phyloP scores from a whole-genome alignment of 495 filamentous ascomycete species.

The Friedmanniomyces endolithicus region DNA sequence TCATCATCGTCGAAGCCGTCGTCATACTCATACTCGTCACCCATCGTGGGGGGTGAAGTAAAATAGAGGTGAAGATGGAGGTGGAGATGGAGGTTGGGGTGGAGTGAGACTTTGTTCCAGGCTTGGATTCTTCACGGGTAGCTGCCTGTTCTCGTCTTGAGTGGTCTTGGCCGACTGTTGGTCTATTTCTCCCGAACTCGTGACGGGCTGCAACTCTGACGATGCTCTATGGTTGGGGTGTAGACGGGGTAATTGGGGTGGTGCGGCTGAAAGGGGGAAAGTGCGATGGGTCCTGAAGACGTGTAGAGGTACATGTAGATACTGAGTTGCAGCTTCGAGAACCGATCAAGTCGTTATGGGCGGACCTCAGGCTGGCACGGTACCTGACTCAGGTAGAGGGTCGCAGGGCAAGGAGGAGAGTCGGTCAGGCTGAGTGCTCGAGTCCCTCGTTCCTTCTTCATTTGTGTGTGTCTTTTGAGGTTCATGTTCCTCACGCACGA shows the following conservation, averaged over 20 bases:
- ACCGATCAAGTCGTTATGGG: too few species aligned
- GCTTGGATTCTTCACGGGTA: background rate
- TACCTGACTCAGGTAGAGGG: too few species aligned
- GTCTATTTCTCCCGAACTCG: too few species aligned
- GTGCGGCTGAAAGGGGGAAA: too few species aligned
- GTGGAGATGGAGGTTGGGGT: background rate
- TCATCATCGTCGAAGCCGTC: constrained; percentile 16
- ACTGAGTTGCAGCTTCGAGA: too few species aligned
- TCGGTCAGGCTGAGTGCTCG: background rate
- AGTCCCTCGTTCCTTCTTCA: background rate
- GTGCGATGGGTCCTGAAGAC: too few species aligned
- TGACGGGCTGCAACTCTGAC: too few species aligned
- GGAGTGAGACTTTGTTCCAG: background rate
- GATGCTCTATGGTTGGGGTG: too few species aligned
- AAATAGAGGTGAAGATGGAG: background rate
- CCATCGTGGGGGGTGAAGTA: background rate
- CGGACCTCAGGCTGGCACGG: too few species aligned
- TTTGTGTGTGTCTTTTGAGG: background rate
- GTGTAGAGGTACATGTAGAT: too few species aligned
- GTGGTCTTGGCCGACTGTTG: background rate
- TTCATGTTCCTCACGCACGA: background rate
- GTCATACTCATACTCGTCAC: constrained; percentile 19
- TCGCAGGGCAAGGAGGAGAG: too few species aligned
- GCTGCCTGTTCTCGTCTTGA: background rate
- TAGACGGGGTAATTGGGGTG: too few species aligned